Evolutionary conservation across 2,329 filamentous ascomycete genomes (phyloP).

Genomic region (Neopestalotiopsis rosae): DNA sequence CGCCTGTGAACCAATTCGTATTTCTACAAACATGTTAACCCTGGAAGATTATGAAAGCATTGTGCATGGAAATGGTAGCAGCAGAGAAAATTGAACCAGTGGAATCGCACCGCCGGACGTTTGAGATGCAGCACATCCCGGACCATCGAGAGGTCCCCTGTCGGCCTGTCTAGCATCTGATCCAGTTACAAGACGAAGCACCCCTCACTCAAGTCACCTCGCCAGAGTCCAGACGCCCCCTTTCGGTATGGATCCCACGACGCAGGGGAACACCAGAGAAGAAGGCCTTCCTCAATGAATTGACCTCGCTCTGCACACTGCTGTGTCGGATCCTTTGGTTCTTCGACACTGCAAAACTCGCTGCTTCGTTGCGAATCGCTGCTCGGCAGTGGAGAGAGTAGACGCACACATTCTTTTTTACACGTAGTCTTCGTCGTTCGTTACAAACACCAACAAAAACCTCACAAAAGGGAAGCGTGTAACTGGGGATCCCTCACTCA

Average conservation of each 20-base stretch:
- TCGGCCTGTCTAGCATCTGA: constrained; percentile 17
- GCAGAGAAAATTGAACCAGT: background rate
- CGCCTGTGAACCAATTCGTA: background rate
- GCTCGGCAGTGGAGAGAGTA: constrained; percentile 6
- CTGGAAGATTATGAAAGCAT: constrained; percentile 6
- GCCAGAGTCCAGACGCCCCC: constrained; percentile 5
- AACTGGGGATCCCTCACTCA: constrained; percentile 1
- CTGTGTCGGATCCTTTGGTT: constrained; percentile 5
- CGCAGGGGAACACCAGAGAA: constrained; percentile 15
- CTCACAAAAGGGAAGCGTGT: background rate
- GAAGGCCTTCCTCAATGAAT: background rate
- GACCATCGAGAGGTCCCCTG: background rate
- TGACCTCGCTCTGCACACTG: background rate
- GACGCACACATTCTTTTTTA: constrained; percentile 10
- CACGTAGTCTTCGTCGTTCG: background rate
- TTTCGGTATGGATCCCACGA: constrained; percentile 13
- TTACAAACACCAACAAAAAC: background rate
- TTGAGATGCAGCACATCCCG: constrained; percentile 8
- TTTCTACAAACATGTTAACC: background rate
- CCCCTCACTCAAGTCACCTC: background rate
- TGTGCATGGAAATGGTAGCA: background rate
- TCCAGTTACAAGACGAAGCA: constrained; percentile 18
- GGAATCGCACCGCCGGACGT: background rate
- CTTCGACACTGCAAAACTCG: background rate
- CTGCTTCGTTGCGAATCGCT: background rate